A percentile compares a stretch with the other conserved stretches of the same genome.
These are phyloP conservation scores for Ogataea ramenticola DNA, from an alignment of 805 yeast species.

Conservation along the genomic window DNA sequence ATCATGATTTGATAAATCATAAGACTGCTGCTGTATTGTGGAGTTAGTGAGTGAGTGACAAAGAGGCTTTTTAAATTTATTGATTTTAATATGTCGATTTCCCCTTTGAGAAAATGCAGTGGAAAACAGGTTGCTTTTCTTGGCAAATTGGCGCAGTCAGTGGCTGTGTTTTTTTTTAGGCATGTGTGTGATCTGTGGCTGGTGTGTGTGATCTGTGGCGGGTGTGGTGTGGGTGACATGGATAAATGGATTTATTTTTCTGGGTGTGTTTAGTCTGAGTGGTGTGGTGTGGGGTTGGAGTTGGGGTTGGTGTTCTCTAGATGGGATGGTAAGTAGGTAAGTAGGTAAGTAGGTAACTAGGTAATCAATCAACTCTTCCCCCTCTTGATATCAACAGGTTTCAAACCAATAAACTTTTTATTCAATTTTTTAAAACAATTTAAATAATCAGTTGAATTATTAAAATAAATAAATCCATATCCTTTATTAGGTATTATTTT, in stretches of 20 bases:
- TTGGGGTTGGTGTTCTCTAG: not conserved
- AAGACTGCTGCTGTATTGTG: not conserved
- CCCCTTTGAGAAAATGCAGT: too few relatives aligned
- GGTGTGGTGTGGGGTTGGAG: not conserved
- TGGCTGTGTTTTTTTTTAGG: not conserved
- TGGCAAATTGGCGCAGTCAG: too few relatives aligned
- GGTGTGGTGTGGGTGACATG: not conserved
- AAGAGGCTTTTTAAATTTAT: too few relatives aligned
- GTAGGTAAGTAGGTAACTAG: too few relatives aligned
- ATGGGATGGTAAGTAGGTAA: too few relatives aligned
- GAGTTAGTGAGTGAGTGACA: not conserved
- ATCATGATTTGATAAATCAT: too few relatives aligned
- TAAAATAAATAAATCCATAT: slow-evolving; percentile 68
- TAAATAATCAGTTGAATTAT: slow-evolving; percentile 57
- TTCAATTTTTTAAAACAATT: slow-evolving; percentile 69
- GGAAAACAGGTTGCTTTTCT: too few relatives aligned
- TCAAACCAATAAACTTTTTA: slow-evolving; percentile 67
- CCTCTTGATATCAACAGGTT: slow-evolving; percentile 57
- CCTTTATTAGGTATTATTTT: slow-evolving; percentile 40
- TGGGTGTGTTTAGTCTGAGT: not conserved
- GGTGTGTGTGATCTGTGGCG: not conserved
- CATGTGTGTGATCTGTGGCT: not conserved
- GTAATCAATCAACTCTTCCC: not conserved
- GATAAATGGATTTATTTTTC: not conserved
- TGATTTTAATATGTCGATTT: too few relatives aligned